Base-by-base conservation (phyloP, 257 asterid species). In the Hygrophila difformis region DNA sequence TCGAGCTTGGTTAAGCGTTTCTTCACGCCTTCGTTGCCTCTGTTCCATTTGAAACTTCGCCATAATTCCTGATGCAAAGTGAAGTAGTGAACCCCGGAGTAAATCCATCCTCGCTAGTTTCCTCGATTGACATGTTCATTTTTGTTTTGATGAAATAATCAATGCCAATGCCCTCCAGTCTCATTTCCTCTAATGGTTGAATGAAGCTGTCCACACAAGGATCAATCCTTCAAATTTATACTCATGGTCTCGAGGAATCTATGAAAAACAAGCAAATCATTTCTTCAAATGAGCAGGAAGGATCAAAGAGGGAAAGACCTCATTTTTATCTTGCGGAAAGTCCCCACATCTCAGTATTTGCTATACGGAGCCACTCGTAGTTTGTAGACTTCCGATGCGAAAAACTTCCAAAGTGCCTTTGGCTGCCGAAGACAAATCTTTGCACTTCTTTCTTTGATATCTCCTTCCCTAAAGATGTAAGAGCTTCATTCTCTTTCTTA, bases 391-490 rank as follows among this genome's bases (percentile, higher is more conserved):
- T 23, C 19, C n/a, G 33, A 4, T 48, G 56, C 36, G 60, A 37
- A 9, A 55, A 2, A 5, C 52, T 33, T 44, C 72, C 56, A n/a
- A 29, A 65, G 38, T 0, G 42, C 17, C 37, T 55, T 60, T n/a
- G 3, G 60, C 57, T 18, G 47, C 72, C 46, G 55, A 38, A 11
- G 64, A 57, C 42, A 60, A 19, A 5, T 64, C 52, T 49, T 34
- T 31, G 21, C 59, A 65, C 49, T n/a, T n/a, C n/a, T n/a, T 65
- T 64, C 49, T 23, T 35, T 14, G 66, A 58, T 5, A 58, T 53
- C 6, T 58, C 17, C 11, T 15, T 17, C 8, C 65, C 58, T 4
- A 47, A 12, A 1, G 22, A 7, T 42, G 18, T 44, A 12, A 53
- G 8, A 34, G 22, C 34, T 28, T 3, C 10, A 4, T 38, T 38